Percentiles rank a stretch among this genome's conserved stretches.
Evolutionary conservation across 495 filamentous ascomycete species (phyloP).

Genomic region (Glarea lozoyensis): DNA sequence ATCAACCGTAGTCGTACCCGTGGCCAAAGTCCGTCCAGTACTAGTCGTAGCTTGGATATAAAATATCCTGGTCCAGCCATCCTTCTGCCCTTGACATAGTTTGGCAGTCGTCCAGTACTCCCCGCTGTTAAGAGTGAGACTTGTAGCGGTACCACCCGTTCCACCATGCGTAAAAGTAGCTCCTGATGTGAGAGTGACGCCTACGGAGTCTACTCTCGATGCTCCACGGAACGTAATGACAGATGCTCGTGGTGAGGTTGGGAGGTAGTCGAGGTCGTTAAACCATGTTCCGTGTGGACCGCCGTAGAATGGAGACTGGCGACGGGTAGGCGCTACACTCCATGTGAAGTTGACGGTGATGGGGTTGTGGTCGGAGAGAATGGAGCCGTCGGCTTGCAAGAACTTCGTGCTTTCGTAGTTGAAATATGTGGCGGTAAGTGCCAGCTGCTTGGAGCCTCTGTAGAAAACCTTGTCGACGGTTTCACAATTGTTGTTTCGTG

Average conservation of each 20-base stretch:
- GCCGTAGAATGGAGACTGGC: conserved; percentile 41
- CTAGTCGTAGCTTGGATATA: conserved; percentile 47
- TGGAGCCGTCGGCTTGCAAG: conserved; percentile 37
- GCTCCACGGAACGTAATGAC: conserved; percentile 40
- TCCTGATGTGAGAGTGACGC: conserved; percentile 36
- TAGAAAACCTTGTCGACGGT: conserved; percentile 57
- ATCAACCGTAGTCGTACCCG: conserved; percentile 38
- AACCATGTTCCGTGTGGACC: conserved; percentile 47
- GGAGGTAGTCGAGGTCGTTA: conserved; percentile 37
- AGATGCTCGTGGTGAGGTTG: conserved; percentile 25
- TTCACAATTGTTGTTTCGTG: conserved; percentile 41
- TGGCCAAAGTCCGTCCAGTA: conserved; percentile 35
- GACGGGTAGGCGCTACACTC: conserved; percentile 28
- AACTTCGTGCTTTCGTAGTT: conserved; percentile 42
- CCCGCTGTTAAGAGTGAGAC: conserved; percentile 31
- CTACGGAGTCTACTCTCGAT: conserved; percentile 40
- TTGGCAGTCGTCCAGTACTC: conserved; percentile 42
- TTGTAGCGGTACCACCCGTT: conserved; percentile 35
- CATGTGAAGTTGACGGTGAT: conserved; percentile 46
- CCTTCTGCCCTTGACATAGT: conserved; percentile 44
- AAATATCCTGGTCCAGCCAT: conserved; percentile 42
- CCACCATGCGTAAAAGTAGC: conserved; percentile 44
- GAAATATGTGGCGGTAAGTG: conserved; percentile 33
- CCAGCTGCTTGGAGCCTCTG: conserved; percentile 36
- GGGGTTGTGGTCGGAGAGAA: conserved; percentile 56